Evolutionary conservation across 2,329 filamentous ascomycete species (phyloP), one percentile per base, ranked within the genome.

Genomic region (Colletotrichum horii): DNA sequence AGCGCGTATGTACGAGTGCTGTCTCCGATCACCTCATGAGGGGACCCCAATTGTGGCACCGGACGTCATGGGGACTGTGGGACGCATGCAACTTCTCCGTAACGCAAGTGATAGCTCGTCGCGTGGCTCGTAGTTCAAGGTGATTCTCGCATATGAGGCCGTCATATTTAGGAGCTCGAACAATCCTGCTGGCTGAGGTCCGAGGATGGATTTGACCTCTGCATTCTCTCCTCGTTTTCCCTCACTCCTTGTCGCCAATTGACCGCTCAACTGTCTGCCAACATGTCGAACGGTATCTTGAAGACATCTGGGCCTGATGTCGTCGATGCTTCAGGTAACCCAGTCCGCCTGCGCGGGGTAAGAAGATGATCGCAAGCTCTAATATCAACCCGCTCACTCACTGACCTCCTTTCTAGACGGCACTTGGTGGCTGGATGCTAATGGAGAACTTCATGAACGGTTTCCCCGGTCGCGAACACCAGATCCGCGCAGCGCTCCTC

Each of bases 401-500:
- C 32, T 30, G 4, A 5, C 3, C 0, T 36, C n/a, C 7, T 19
- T 8, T 2, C 4, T 22, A 15, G 80, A 84, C 82, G 5, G 82
- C 77, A 7, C 70, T 83, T 3, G 82, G 82, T 15, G 82, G 82
- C 26, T 81, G 82, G 80, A 80, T 83, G 62, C 82, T 83, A 74
- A 91, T 91, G 88, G 90, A 91, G 81, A 92, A 92, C 80, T 92
- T 92, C 84, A 92, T 93, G 77, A 91, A 89, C 2, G 91, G 91
- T n/a, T 93, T 88, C 74, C 85, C 90, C 14, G 91, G 89, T 22
- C 89, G 91, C 66, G 91, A 93, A 79, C 85, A 85, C 26, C 86
- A 92, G 76, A 89, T 91, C 76, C 88, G 90, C 11, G 86, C 86
- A 4, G 87, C 89, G 2, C 87, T 92, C 82, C 83, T 87, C 1